Evolutionary conservation across 441 rosid genomes (phyloP), one percentile per base, ranked within the genome.

Genomic region (Adansonia grandidieri): DNA sequence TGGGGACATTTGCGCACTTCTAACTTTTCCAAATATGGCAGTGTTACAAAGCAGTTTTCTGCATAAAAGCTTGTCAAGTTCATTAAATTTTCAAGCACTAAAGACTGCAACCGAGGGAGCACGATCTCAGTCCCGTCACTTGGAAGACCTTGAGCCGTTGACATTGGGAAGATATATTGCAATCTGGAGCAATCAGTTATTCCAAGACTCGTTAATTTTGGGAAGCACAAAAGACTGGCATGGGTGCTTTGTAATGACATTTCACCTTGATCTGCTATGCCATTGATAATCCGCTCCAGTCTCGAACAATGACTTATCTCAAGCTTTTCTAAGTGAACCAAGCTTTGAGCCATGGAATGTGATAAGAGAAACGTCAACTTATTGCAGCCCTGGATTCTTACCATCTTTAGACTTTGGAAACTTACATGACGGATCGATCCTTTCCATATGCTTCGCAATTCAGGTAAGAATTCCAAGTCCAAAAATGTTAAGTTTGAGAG

Each of bases 291-390:
- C 40, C 4, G 65, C n/a, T 61, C 65, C 28, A 61, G 65, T 24
- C 65, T 61, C 42, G 65, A 61, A 61, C 40, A 24, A 40, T 61
- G 65, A 61, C n/a, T 61, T 61, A 61, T 61, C 65, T 61, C n/a
- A 13, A 61, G 40, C 65, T 61, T 24, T 61, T 61, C 65, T 61
- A 61, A 61, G 14, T 61, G 65, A 61, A 61, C 40, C 42, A 61
- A 61, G 28, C 65, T 24, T 61, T 10, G 40, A 61, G 65, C 42
- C 42, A 61, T 15, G 65, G 65, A 61, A 61, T 3, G 5, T 24
- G 65, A 60, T 11, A 61, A 22, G 15, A 61, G 40, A 20, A 24
- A 20, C 11, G 65, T 61, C 65, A 61, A 24, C 40, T 3, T 61
- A 61, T 61, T 22, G 65, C 65, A 61, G 65, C 9, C 1, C 15